These are phyloP conservation scores for Saturnispora sanitii DNA, from an alignment of 805 yeast species.

Conservation along the genomic window DNA sequence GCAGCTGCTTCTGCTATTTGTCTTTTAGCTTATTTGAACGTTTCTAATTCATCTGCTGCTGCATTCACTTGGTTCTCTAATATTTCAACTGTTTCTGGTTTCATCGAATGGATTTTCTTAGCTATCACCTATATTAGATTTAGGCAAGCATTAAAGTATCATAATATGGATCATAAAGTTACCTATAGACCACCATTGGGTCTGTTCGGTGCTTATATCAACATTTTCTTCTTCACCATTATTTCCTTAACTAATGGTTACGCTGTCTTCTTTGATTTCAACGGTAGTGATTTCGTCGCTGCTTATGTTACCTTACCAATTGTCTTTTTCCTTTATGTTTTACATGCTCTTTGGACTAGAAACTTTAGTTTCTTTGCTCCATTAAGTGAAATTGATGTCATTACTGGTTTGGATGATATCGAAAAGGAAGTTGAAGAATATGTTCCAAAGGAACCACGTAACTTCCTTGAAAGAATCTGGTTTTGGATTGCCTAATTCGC, in stretches of 20 bases:
- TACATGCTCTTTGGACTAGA: slow-evolving; percentile 42
- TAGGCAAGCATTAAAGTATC: slow-evolving; percentile 51
- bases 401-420: slow-evolving; percentile 50
- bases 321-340: slow-evolving; percentile 41
- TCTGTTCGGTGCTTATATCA: slow-evolving; percentile 50
- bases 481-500: slow-evolving; percentile 31
- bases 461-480: slow-evolving; percentile 39
- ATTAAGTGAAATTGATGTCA: slow-evolving; percentile 48
- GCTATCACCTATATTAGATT: slow-evolving; percentile 48
- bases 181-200: slow-evolving; percentile 48
- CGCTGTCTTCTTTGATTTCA: slow-evolving; percentile 43
- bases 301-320: slow-evolving; percentile 56
- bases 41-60: slow-evolving; percentile 43
- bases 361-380: slow-evolving; percentile 40
- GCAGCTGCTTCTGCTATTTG: slow-evolving; percentile 38
- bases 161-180: slow-evolving; percentile 42
- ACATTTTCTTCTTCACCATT: slow-evolving; percentile 32
- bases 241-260: slow-evolving; percentile 48
- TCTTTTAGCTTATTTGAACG: slow-evolving; percentile 58
- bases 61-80: slow-evolving; percentile 63
- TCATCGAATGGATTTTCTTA: slow-evolving; percentile 52
- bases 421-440: slow-evolving; percentile 41
- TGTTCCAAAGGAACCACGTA: slow-evolving; percentile 26
- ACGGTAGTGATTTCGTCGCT: slow-evolving; percentile 52
- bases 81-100: slow-evolving; percentile 58